A percentile compares a stretch with the other conserved stretches of the same genome.
phyloP scores from a whole-genome alignment of 176 grass and related monocot genomes.

The Secale cereale region DNA sequence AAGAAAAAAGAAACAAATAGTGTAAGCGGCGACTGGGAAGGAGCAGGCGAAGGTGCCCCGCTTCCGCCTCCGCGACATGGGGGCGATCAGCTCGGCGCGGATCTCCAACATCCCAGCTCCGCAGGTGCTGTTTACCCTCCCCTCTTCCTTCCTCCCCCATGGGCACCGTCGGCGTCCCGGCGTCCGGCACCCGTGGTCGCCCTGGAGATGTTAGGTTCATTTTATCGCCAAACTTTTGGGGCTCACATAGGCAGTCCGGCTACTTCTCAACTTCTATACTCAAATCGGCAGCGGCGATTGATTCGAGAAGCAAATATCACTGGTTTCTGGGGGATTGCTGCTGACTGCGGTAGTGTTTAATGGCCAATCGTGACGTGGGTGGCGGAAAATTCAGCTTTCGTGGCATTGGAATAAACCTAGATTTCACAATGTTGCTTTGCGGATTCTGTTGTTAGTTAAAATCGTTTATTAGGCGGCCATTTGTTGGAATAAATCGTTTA shows the following conservation, averaged over 20 bases:
- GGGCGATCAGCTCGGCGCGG: not conserved
- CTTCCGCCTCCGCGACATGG: not conserved
- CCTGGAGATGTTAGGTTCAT: not conserved
- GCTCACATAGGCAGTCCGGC: not conserved
- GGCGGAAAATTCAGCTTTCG: not conserved
- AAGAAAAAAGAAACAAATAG: no score
- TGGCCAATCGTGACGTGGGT: not conserved
- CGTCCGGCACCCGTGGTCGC: no score
- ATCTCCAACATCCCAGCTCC: not conserved
- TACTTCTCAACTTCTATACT: not conserved
- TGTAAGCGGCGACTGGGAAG: not conserved
- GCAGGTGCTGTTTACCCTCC: not conserved
- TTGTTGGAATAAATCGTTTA: no score
- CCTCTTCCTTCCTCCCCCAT: not conserved
- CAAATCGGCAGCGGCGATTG: not conserved
- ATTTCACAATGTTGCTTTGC: not conserved
- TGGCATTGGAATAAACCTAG: not conserved
- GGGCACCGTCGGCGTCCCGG: not conserved
- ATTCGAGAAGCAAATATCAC: not conserved
- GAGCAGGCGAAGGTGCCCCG: not conserved
- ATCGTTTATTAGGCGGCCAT: no score
- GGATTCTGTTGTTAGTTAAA: not conserved
- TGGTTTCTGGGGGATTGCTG: not conserved
- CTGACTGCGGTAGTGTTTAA: not conserved
- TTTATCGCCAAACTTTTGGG: not conserved